Evolutionary conservation across 73 alveolate species (phyloP).

Genomic region (Tetrahymena thermophila): DNA sequence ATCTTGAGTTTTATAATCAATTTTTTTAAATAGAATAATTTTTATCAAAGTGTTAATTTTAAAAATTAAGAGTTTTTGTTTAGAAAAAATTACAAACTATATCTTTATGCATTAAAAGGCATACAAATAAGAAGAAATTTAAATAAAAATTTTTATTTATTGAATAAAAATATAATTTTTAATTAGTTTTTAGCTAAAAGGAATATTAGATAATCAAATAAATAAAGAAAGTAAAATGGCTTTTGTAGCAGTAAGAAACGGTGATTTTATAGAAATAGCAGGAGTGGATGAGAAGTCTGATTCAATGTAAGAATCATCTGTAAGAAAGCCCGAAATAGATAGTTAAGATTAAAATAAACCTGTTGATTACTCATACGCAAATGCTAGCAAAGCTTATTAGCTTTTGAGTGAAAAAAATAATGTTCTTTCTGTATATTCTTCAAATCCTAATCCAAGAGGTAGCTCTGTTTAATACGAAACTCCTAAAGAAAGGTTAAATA

Average conservation of each 20-base stretch:
- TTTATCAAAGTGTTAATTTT: too few relatives aligned
- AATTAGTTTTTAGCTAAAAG: not conserved
- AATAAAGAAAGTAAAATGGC: not conserved
- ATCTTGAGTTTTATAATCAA: not conserved
- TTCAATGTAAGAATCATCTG: not conserved
- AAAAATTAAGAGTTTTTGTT: too few relatives aligned
- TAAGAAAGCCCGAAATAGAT: not conserved
- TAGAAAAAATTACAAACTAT: not conserved
- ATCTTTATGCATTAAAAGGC: not conserved
- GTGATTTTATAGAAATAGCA: not conserved
- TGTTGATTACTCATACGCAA: not conserved
- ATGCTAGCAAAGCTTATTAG: not conserved
- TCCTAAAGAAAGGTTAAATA: not conserved
- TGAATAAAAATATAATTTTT: not conserved
- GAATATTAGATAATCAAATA: not conserved
- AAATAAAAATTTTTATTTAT: not conserved
- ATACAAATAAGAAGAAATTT: not conserved
- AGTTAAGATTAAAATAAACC: not conserved
- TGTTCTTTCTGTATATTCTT: not conserved
- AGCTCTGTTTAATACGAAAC: not conserved
- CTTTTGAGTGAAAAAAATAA: not conserved
- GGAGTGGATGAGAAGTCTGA: not conserved
- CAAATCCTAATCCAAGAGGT: not conserved
- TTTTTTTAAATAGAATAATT: not conserved
- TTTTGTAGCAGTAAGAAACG: not conserved